Evolutionary conservation across 768 basidiomycete species (phyloP), one percentile per base, ranked within the genome.

Genomic region (Termitomyces sp.): DNA sequence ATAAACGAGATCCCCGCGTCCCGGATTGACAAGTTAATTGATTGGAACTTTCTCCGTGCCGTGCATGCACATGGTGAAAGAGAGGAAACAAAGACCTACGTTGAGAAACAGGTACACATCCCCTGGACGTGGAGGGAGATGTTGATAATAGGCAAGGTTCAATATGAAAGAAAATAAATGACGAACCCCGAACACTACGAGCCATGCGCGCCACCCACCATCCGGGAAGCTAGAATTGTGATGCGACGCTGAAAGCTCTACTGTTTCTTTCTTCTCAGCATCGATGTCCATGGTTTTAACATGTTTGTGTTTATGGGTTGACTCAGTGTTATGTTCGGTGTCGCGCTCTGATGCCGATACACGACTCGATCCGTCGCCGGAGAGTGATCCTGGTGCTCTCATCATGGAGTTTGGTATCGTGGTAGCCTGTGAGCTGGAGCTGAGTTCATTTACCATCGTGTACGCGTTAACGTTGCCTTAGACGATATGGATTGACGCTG

Each of bases 51-150:
- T n/a, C n/a, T n/a, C n/a, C n/a, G n/a, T n/a, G n/a, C n/a, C n/a
- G n/a, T n/a, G n/a, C n/a, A n/a, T n/a, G n/a, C n/a, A n/a, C n/a
- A n/a, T n/a, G n/a, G 11, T 23, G 11, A 18, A 31, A 5, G 12
- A 10, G 15, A 22, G 6, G 11, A 18, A 18, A 42, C n/a, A 5
- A 25, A 13, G 25, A 72, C 76, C 57, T 56, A 77, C 76, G 78
- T 77, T 32, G 76, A 66, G 54, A 77, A 77, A 9, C 76, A 72
- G 49, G 71, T 76, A 50, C 72, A 75, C 73, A 77, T 76, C 7
- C 70, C 76, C 75, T 77, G 44, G 31, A 43, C 18, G 16, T 40
- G 27, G n/a, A 33, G n/a, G 10, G n/a, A 33, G n/a, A 5, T 9
- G 15, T 31, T 10, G 15, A 33, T 35, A 23, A 7, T 45, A 31